Evolutionary conservation across 345 rosid species (phyloP).

Genomic region (Ailanthus altissimus): DNA sequence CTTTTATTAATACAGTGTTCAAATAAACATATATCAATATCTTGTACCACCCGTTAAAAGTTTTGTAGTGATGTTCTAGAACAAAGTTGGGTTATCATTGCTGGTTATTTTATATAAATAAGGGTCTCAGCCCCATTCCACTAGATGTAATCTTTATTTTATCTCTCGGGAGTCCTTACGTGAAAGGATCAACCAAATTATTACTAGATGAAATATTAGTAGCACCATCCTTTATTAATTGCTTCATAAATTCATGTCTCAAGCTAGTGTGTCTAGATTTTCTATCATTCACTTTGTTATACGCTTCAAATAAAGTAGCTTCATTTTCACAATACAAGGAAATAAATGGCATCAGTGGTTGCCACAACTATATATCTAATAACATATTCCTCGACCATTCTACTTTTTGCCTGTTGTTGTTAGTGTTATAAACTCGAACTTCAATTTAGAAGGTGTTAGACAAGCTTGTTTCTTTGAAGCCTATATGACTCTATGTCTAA

Average conservation of each 20-base stretch:
- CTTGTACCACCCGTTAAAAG: not conserved
- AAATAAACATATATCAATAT: not conserved
- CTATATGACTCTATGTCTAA: not conserved
- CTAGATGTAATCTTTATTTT: too few relatives aligned
- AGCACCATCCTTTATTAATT: not conserved
- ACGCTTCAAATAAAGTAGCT: too few relatives aligned
- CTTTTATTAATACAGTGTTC: not conserved
- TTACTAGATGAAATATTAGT: not conserved
- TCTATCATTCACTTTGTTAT: not conserved
- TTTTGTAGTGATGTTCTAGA: not conserved
- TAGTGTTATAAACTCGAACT: not conserved
- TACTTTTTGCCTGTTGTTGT: not conserved
- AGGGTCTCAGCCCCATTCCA: not conserved
- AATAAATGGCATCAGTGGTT: not conserved
- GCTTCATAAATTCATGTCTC: not conserved
- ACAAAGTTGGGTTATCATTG: not conserved
- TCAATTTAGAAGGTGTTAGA: not conserved
- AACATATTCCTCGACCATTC: not conserved
- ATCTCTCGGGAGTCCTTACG: not conserved
- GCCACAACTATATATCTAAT: not conserved
- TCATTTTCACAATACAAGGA: too few relatives aligned
- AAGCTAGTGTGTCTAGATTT: not conserved
- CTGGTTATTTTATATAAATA: not conserved
- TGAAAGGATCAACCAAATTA: not conserved
- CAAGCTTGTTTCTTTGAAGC: not conserved